Percentiles rank a stretch among this genome's conserved stretches.
These are phyloP conservation scores for Mallotus japonicus DNA, from an alignment of 441 rosid species.

Conservation along the genomic window DNA sequence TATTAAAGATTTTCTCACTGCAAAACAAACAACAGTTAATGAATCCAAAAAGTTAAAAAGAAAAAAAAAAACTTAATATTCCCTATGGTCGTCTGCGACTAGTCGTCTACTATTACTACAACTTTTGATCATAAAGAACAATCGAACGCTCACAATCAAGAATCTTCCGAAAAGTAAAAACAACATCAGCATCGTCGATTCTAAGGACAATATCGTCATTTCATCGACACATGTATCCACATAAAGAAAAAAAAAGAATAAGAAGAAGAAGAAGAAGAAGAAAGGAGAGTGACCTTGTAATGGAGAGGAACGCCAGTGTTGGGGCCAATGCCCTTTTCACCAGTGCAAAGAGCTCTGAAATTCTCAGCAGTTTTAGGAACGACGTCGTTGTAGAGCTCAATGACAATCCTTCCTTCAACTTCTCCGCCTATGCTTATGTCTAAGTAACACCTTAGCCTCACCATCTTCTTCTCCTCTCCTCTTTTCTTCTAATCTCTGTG, in stretches of 20 bases:
- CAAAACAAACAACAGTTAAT: too few relatives aligned
- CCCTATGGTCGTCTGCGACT: too few relatives aligned
- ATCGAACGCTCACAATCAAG: too few relatives aligned
- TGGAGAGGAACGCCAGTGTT: conserved; percentile 75
- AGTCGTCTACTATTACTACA: too few relatives aligned
- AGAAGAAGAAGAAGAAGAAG: neutral
- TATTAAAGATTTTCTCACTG: too few relatives aligned
- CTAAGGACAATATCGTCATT: too few relatives aligned
- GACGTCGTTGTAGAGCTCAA: conserved; percentile 79
- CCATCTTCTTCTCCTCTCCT: conserved; percentile 36
- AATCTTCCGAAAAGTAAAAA: too few relatives aligned
- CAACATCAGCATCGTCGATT: too few relatives aligned
- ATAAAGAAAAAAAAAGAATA: neutral
- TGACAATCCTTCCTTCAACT: conserved; percentile 87
- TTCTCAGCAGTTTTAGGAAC: conserved; percentile 91
- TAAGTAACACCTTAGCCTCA: conserved; percentile 63
- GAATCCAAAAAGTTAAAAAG: too few relatives aligned
- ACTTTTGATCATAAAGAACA: too few relatives aligned
- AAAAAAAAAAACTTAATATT: too few relatives aligned
- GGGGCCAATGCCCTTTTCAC: conserved; percentile 89
- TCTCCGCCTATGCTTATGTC: conserved; percentile 92
- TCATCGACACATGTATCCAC: neutral
- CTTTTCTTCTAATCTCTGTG: neutral
- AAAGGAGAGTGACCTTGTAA: conserved; percentile 52
- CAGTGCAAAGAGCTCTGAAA: conserved; percentile 90